These are phyloP conservation scores for Circinella umbellata DNA, from an alignment of 371 early-diverging fungal genomes.

Conservation along the genomic window DNA sequence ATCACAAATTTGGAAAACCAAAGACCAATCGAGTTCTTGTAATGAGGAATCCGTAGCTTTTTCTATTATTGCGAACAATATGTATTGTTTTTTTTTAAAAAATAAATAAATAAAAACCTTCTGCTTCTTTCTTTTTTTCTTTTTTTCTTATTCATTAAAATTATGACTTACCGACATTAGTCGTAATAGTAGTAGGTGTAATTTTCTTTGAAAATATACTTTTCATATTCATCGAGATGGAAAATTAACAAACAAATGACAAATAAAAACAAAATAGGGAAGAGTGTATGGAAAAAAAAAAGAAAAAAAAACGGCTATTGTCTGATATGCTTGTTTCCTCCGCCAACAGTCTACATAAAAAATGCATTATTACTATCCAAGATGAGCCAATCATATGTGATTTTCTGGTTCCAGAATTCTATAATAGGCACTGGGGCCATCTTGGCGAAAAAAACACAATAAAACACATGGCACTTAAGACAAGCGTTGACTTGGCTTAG, in stretches of 20 bases:
- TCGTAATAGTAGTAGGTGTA: conserved; percentile 44
- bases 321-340: neutral
- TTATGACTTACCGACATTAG: conserved; percentile 36
- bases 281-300: too few relatives aligned
- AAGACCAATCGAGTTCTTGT: conserved; percentile 46
- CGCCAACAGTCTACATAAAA: too few relatives aligned
- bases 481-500: too few relatives aligned
- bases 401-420: too few relatives aligned
- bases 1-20: conserved; percentile 49
- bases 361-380: too few relatives aligned
- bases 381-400: too few relatives aligned
- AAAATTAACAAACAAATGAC: neutral
- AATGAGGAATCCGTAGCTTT: conserved; percentile 33
- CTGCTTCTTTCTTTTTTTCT: neutral
- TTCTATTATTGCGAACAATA: conserved; percentile 20
- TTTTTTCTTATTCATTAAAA: neutral
- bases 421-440: too few relatives aligned
- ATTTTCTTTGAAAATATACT: conserved; percentile 50
- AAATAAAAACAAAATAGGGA: conserved; percentile 6
- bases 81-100: neutral
- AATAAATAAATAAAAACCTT: too few relatives aligned
- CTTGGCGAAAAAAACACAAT: too few relatives aligned
- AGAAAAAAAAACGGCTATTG: too few relatives aligned
- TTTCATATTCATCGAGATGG: conserved; percentile 23
- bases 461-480: too few relatives aligned